Evolutionary conservation across 1,284 basidiomycete species (phyloP), one percentile per base, ranked within the genome.

Genomic region (Pseudozyma hubeiensis): DNA sequence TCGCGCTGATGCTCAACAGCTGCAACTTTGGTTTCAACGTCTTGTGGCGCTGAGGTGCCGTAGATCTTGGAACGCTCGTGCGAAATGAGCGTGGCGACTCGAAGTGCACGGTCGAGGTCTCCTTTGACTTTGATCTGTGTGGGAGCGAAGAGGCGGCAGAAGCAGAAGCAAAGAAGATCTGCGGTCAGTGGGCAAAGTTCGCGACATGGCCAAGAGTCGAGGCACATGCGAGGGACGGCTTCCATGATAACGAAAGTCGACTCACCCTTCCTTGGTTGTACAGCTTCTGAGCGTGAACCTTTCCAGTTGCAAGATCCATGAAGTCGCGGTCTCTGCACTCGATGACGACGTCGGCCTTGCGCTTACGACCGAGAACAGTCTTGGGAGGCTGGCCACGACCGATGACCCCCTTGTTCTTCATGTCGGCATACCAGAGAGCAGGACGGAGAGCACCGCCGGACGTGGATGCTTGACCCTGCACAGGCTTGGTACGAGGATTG

Each of bases 61-160:
- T 72, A 82, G 46, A 84, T 68, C 59, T 79, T 77, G 37, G 73
- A 72, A 10, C 81, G 77, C 64, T 84, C 80, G 56, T 81, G 75
- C n/a, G 64, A 64, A 35, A 84, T 54, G 16, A 84, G 55, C 4
- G 64, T 62, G 19, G 77, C 47, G 40, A 81, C 63, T 37, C 64
- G 49, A 35, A 81, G 61, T 0, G 81, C 78, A 7, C 68, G 58
- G 50, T 82, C 79, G n/a, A 82, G 60, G 55, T 81, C 68, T 29
- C 81, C 81, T 13, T 63, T 60, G 57, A 83, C 74, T 63, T 79
- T 78, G 66, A 82, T 77, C 69, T 75, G 57, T 48, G 16, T 30
- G 17, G n/a, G 17, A 44, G n/a, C 7, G 7, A 10, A 34, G 24
- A 24, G 24, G 24, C 24, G 24, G 24, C 24, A 43, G 35, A 5